Base-by-base conservation (phyloP, 75 land plant genomes). In the Ceratopteris richardii region DNA sequence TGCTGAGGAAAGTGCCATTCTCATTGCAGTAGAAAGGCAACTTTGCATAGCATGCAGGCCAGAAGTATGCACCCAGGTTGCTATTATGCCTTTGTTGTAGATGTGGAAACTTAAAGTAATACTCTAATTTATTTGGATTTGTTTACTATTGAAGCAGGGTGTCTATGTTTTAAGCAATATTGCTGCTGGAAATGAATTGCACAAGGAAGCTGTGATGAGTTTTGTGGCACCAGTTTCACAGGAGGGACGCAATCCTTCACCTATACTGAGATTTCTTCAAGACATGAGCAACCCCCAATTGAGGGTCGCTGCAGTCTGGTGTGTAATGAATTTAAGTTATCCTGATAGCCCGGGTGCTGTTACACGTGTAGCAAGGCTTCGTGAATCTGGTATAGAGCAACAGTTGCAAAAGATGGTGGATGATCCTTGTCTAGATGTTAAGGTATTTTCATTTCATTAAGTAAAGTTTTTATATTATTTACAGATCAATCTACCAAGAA, bases 371-470 rank as follows among this genome's bases (percentile, higher is more conserved):
- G 65, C 62, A 58, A 80, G 71, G 65, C 73, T 93, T 14, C 67
- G 71, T 18, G 63, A 70, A 63, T 81, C 81, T 33, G 98, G 98
- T 31, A 64, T 93, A 16, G 56, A 85, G 42, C 58, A 70, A 59
- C 95, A 80, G 64, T 40, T 93, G n/a, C 87, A 77, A 51, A 74
- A 54, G 31, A 85, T 93, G 95, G 67, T 57, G 24, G 77, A 89
- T 58, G 98, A 93, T 71, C 84, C 90, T 22, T 92, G 95, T 66
- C 39, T 85, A 47, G 98, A 93, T 73, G 90, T 80, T 17, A 93
- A 93, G 87, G 98, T 93, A 22, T n/a, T n/a, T n/a, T n/a, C n/a
- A n/a, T n/a, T n/a, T n/a, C n/a, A 29, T 3, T 50, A 21, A 12
- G 20, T 21, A 54, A 21, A 2, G 31, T 28, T 31, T 30, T n/a